Conservation (phyloP, 371 early-diverging fungal genomes). For the Rhizopus stolonifer region DNA sequence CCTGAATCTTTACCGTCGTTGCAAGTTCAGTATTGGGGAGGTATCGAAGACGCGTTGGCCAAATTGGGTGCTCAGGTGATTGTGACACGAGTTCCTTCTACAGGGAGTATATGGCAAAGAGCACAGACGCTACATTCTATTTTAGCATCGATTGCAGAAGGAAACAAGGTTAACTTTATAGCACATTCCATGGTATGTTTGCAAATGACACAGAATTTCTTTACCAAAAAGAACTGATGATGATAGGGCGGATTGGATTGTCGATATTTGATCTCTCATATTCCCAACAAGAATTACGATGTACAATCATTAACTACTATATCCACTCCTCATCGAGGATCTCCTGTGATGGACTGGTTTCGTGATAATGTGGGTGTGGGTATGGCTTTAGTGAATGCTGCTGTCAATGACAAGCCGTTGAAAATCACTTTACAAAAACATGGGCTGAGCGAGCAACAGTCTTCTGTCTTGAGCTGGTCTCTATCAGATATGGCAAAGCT, state of each 20-base stretch:
- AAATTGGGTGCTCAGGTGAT: constrained; percentile 83
- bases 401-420: neutral
- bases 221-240: neutral
- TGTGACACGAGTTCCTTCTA: constrained; percentile 77
- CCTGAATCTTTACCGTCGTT: constrained; percentile 75
- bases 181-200: constrained; percentile 89
- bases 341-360: constrained; percentile 90
- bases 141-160: constrained; percentile 53
- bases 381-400: neutral
- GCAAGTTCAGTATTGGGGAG: constrained; percentile 91
- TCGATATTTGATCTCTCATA: constrained; percentile 79
- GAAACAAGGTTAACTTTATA: constrained; percentile 75
- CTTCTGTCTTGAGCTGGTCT: constrained; percentile 14
- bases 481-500: constrained; percentile 15
- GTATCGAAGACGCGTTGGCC: constrained; percentile 78
- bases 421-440: neutral
- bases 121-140: constrained; percentile 75
- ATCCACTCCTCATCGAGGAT: constrained; percentile 91
- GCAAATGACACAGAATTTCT: neutral
- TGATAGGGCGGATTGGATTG: constrained; percentile 83
- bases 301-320: constrained; percentile 84
- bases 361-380: constrained; percentile 73
- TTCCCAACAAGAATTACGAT: constrained; percentile 59
- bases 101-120: constrained; percentile 77
- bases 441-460: neutral